Percentiles rank a stretch among this genome's conserved stretches.
phyloP scores from a whole-genome alignment of 331 rosid species.

The Quercus phellos region DNA sequence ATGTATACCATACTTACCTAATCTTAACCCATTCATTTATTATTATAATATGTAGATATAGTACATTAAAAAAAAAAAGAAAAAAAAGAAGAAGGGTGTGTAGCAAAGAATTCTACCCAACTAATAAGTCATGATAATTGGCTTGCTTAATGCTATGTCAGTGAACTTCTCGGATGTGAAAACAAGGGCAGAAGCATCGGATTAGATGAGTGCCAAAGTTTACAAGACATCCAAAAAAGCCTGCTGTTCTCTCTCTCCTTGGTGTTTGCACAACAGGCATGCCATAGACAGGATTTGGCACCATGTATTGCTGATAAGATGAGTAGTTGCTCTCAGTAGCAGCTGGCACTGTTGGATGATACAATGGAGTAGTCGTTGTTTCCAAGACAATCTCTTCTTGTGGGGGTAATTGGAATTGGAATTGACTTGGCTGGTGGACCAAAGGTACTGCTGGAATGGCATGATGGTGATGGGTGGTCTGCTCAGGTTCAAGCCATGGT shows the following conservation, averaged over 20 bases:
- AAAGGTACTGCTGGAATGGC: constrained; percentile 14
- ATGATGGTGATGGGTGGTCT: constrained; percentile 4
- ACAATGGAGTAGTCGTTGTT: neutral
- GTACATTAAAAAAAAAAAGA: no score
- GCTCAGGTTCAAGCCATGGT: constrained; percentile 47
- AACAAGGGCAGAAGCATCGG: constrained; percentile 61
- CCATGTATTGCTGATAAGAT: constrained; percentile 48
- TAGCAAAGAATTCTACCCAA: no score
- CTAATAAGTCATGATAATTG: neutral
- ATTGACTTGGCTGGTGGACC: constrained; percentile 16
- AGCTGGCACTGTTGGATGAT: constrained; percentile 6
- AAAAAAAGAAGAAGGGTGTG: no score
- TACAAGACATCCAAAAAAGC: constrained; percentile 29
- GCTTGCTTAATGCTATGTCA: neutral
- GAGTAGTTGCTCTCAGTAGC: neutral
- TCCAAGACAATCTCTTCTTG: constrained; percentile 3
- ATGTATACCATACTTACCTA: no score
- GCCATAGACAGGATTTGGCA: constrained; percentile 43
- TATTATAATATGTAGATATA: no score
- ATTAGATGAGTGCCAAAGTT: constrained; percentile 34
- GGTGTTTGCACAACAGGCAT: constrained; percentile 34
- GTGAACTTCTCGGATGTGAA: constrained; percentile 25
- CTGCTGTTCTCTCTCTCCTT: constrained; percentile 16
- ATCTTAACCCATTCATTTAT: no score
- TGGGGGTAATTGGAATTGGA: neutral